Evolutionary conservation across 1,284 basidiomycete species (phyloP).

Genomic region (Puccinia novopanici): DNA sequence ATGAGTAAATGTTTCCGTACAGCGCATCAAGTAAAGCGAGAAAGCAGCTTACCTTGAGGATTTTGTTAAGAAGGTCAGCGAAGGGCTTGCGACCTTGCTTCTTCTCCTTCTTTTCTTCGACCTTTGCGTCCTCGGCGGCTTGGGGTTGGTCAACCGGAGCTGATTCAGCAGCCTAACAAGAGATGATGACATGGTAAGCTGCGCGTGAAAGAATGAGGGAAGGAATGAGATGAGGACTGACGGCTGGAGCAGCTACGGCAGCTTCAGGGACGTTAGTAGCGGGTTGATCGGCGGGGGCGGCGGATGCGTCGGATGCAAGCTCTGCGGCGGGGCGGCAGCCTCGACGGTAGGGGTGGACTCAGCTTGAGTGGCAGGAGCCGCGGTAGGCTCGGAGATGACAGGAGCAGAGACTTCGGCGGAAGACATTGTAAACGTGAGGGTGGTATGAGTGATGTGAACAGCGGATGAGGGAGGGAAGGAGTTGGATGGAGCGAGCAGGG

Average conservation of each 20-base stretch:
- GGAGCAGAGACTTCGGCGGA: neutral
- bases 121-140: slow-evolving; percentile 7
- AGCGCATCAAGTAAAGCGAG: neutral
- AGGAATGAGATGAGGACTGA: neutral
- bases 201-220: too few species aligned
- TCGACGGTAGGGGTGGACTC: neutral
- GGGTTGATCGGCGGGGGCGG: too few species aligned
- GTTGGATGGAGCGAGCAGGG: too few species aligned
- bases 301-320: too few species aligned
- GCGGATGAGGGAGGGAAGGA: neutral
- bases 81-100: slow-evolving; percentile 42
- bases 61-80: slow-evolving; percentile 48
- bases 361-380: neutral
- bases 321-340: neutral
- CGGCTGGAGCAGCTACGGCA: slow-evolving; percentile 1
- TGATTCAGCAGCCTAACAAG: slow-evolving; percentile 8
- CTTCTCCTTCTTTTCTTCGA: slow-evolving; percentile 49
- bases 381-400: neutral
- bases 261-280: too few species aligned
- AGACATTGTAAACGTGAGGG: neutral
- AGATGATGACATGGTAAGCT: too few species aligned
- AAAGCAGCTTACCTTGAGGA: slow-evolving; percentile 24
- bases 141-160: neutral
- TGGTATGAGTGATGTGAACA: neutral
- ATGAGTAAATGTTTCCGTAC: too few species aligned